A percentile compares a stretch with the other conserved stretches of the same genome.
phyloP scores from a whole-genome alignment of 371 early-diverging fungal genomes.

The Mycotypha africana region DNA sequence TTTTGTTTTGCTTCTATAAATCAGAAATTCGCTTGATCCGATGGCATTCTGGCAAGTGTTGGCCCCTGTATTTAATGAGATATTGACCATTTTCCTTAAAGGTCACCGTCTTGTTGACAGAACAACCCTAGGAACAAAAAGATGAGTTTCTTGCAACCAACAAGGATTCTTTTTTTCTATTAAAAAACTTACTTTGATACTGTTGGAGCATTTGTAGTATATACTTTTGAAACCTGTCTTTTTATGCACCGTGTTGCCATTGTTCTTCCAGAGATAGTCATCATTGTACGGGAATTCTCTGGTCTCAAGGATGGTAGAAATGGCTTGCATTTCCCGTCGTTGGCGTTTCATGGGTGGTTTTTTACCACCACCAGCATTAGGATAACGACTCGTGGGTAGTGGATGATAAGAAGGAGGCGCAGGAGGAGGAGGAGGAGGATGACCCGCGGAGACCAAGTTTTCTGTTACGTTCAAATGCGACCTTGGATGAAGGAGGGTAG shows the following conservation, averaged over 20 bases:
- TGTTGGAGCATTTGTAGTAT: conserved; percentile 48
- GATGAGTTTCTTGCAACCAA: no score
- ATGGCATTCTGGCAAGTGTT: conserved; percentile 41
- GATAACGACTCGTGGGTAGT: no score
- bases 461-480: no score
- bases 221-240: conserved; percentile 51
- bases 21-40: conserved; percentile 28
- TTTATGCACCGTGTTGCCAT: conserved; percentile 50
- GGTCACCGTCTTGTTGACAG: conserved; percentile 52
- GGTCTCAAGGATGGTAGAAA: conserved; percentile 50
- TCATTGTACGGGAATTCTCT: conserved; percentile 42
- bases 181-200: conserved; percentile 16
- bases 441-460: background rate
- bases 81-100: conserved; percentile 45
- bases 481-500: no score
- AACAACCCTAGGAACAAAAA: conserved; percentile 16
- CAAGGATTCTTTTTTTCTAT: no score
- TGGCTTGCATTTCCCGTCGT: conserved; percentile 50
- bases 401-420: background rate
- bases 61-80: conserved; percentile 48
- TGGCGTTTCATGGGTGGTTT: conserved; percentile 29
- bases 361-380: no score
- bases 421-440: background rate
- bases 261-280: conserved; percentile 54
- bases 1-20: no score